Evolutionary conservation across 495 filamentous ascomycete genomes (phyloP).

Genomic region (Pyrenula massariospora): DNA sequence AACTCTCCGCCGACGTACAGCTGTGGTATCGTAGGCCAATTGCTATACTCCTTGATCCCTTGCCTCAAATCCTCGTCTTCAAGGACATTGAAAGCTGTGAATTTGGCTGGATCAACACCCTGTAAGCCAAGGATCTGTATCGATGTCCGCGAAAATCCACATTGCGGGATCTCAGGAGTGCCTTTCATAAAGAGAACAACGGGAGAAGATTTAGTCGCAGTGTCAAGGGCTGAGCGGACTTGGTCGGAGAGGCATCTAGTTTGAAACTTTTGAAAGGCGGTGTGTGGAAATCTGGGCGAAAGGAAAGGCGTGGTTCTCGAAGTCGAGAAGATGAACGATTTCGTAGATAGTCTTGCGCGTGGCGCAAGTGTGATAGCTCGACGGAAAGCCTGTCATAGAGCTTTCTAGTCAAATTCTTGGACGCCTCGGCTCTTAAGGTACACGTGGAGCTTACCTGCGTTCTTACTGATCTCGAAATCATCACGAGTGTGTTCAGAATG

Average conservation of each 20-base stretch:
- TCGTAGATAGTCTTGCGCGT: not conserved
- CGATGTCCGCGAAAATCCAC: constrained; percentile 89
- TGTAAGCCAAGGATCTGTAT: constrained; percentile 92
- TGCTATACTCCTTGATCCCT: constrained; percentile 96
- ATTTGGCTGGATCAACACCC: constrained; percentile 92
- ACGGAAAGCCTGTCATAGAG: not conserved
- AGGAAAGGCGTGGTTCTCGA: not conserved
- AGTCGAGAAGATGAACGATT: not conserved
- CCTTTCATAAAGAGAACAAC: constrained; percentile 85
- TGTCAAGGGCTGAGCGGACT: constrained; percentile 70
- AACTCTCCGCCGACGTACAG: constrained; percentile 93
- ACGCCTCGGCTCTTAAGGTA: no score
- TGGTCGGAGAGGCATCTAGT: constrained; percentile 65
- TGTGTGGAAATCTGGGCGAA: not conserved
- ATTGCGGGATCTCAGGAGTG: constrained; percentile 93
- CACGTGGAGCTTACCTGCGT: not conserved
- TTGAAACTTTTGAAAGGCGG: constrained; percentile 11
- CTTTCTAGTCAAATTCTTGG: no score
- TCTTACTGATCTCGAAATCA: not conserved
- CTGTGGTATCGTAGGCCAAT: constrained; percentile 98
- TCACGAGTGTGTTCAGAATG: not conserved
- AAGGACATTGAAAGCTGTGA: constrained; percentile 91
- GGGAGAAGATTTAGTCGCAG: constrained; percentile 70
- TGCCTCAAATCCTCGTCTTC: constrained; percentile 78
- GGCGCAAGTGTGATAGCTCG: not conserved